phyloP scores from a whole-genome alignment of 2,329 filamentous ascomycete genomes.

The Phialophora verrucosa region DNA sequence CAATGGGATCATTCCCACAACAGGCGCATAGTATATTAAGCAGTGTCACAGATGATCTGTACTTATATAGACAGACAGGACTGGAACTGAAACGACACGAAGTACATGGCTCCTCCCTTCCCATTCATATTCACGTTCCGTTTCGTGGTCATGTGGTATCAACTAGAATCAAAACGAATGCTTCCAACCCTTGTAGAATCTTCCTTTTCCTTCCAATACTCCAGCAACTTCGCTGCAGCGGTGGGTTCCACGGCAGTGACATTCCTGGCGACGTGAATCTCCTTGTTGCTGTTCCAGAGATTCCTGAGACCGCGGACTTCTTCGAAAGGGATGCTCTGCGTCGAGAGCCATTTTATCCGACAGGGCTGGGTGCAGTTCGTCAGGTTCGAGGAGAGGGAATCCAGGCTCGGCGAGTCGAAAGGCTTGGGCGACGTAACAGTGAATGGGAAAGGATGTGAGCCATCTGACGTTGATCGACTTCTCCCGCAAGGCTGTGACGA shows the following conservation, averaged over 20 bases:
- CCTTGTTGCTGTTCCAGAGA: constrained; percentile 29
- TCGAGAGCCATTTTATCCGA: constrained; percentile 30
- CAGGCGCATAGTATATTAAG: too few relatives aligned
- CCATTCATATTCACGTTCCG: too few relatives aligned
- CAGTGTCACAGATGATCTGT: too few relatives aligned
- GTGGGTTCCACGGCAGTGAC: constrained; percentile 31
- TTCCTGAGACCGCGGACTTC: constrained; percentile 30
- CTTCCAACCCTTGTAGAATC: background rate
- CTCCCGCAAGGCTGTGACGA: background rate
- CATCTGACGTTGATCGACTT: background rate
- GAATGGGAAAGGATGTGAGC: too few relatives aligned
- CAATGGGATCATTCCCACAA: too few relatives aligned
- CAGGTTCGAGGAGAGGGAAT: background rate
- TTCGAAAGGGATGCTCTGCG: constrained; percentile 25
- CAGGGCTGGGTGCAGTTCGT: constrained; percentile 20
- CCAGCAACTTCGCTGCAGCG: constrained; percentile 5
- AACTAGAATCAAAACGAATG: background rate
- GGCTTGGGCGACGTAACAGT: constrained; percentile 1
- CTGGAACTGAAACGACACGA: too few relatives aligned
- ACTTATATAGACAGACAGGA: too few relatives aligned
- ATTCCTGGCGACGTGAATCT: constrained; percentile 31
- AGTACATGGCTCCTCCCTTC: too few relatives aligned
- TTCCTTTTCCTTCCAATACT: background rate
- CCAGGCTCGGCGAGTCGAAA: background rate
- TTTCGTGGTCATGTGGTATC: background rate